phyloP scores from a whole-genome alignment of 169 alveolate genomes.

The Besnoitia besnoiti region DNA sequence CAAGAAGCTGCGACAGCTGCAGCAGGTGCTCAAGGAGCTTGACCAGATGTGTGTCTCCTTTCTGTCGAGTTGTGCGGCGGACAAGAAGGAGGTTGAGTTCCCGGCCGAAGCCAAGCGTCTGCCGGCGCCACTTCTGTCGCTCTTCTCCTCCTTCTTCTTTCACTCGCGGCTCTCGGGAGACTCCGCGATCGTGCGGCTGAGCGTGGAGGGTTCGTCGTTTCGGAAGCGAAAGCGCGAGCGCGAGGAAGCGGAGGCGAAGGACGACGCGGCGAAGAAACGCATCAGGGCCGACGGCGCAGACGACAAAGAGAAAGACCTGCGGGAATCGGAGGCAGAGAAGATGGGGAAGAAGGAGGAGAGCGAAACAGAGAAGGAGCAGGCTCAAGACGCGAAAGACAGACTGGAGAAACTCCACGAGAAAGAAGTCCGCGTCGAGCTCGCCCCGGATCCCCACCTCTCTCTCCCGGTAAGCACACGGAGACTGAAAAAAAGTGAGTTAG shows the following conservation, averaged over 20 bases:
- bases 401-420: background rate
- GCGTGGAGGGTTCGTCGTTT: background rate
- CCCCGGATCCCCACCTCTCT: background rate
- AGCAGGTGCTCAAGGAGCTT: background rate
- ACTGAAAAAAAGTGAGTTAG: background rate
- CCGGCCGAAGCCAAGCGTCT: background rate
- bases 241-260: background rate
- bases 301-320: background rate
- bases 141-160: constrained; percentile 15
- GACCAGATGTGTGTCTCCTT: background rate
- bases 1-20: constrained; percentile 26
- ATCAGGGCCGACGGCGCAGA: background rate
- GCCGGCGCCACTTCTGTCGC: background rate
- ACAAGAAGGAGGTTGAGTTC: background rate
- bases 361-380: background rate
- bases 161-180: background rate
- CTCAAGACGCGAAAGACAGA: background rate
- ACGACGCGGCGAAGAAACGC: background rate
- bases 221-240: background rate
- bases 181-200: background rate
- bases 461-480: background rate
- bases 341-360: background rate
- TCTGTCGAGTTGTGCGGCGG: background rate
- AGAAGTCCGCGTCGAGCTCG: background rate
- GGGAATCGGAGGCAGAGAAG: no score